Evolutionary conservation across 1,284 basidiomycete genomes (phyloP).

Genomic region (Ganoderma sp.): DNA sequence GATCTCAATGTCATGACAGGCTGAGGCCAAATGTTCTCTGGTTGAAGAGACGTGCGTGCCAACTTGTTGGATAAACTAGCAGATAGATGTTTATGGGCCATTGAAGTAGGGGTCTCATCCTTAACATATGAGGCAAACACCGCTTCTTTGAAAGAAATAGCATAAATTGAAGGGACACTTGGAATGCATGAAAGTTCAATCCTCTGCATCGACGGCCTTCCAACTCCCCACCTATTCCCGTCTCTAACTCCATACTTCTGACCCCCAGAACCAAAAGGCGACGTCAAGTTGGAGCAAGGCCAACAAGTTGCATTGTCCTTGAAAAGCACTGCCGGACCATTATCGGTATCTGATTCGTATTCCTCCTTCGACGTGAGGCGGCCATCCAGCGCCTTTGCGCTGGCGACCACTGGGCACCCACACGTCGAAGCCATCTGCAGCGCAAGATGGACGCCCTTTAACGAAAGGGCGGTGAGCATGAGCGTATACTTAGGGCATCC

Average conservation of each 20-base stretch:
- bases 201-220: neutral
- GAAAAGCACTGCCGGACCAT: neutral
- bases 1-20: neutral
- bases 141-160: neutral
- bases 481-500: neutral
- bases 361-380: neutral
- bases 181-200: neutral
- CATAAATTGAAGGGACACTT: neutral
- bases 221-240: neutral
- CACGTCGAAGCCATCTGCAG: conserved; percentile 3
- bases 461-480: neutral
- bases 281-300: neutral
- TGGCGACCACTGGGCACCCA: too few species aligned
- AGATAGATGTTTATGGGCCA: neutral
- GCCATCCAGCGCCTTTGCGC: neutral
- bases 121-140: neutral
- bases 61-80: neutral
- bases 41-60: neutral
- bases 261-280: neutral
- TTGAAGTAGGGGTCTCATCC: neutral
- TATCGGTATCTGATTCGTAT: neutral
- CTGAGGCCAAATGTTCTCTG: neutral
- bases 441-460: neutral
- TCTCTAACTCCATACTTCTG: neutral
- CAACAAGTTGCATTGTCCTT: neutral